Evolutionary conservation across 2,329 filamentous ascomycete genomes (phyloP).

Genomic region (Cladorrhinum sp.): DNA sequence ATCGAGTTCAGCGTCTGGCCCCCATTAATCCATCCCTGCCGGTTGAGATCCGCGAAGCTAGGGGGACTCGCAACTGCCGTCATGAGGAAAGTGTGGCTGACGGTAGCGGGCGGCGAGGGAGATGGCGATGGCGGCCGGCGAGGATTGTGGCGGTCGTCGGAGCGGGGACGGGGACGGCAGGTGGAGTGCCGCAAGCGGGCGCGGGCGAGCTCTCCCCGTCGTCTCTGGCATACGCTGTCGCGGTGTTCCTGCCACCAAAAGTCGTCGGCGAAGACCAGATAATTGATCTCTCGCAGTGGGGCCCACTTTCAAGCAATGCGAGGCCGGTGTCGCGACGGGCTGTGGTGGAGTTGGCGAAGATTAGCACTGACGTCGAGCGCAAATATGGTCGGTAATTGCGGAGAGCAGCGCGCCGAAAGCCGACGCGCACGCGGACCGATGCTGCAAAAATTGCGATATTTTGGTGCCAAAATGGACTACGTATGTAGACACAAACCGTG

Average conservation of each 20-base stretch:
- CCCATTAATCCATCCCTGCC: conserved; percentile 65
- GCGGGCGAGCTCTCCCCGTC: conserved; percentile 2
- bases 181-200: conserved; percentile 12
- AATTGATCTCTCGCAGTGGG: conserved; percentile 16
- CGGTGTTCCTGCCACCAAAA: conserved; percentile 8
- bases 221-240: conserved; percentile 16
- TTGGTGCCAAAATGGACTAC: background rate
- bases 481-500: conserved; percentile 16
- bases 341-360: conserved; percentile 16
- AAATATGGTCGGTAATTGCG: conserved; percentile 15
- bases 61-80: conserved; percentile 66
- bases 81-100: conserved; percentile 47
- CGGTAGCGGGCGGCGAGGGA: background rate
- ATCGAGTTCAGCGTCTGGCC: conserved; percentile 58
- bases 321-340: conserved; percentile 16
- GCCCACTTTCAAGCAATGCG: conserved; percentile 11
- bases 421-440: background rate
- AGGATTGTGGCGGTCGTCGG: conserved; percentile 23
- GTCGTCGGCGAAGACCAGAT: conserved; percentile 7
- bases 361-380: conserved; percentile 23
- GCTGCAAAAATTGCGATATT: background rate
- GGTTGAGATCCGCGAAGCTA: conserved; percentile 61
- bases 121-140: background rate
- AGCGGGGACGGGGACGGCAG: conserved; percentile 18
- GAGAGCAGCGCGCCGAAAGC: conserved; percentile 9